Base-by-base conservation (phyloP, 2,329 filamentous ascomycete species). In the Colletotrichum cordylinicola region DNA sequence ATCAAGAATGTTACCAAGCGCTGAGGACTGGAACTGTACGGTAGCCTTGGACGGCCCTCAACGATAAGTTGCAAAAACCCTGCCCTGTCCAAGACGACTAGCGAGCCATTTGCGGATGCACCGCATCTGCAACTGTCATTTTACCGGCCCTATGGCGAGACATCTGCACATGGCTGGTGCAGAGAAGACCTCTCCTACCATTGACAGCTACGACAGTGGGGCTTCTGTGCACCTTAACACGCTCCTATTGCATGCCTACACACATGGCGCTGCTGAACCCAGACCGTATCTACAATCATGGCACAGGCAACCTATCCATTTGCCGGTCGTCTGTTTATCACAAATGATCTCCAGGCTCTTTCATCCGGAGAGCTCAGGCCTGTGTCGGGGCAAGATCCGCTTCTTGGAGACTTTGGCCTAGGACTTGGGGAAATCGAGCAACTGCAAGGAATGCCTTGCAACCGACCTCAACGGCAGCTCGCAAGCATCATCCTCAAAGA, bases 71-170 rank as follows among this genome's bases (percentile, higher is more conserved):
- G 56, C 35, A 12, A 35, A 67, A 35, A 62, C 31, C n/a, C 61
- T 62, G 31, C 39, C 37, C 24, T 29, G 37, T 33, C 60, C 15
- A 29, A 55, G 52, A 61, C 43, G 43, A 61, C 58, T 29, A 39
- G 58, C 13, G 27, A 64, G 52, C 15, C 65, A 24, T 27, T 21
- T 58, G 73, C 62, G 73, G 70, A 67, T 48, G 55, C 56, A 72
- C 61, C 24, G 67, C 75, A 60, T 55, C 61, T 76, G 72, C 66
- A 52, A 58, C 58, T 77, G 72, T 65, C 76, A 79, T 83, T 83
- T 82, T 83, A 79, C 82, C 79, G 79, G 81, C 77, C 80, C 79
- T 81, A 79, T 79, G 79, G 78, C 79, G 77, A 79, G 79, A 81
- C 78, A 77, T 43, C 67, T 80, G 79, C 82, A 84, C 81, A 83